Evolutionary conservation across 352 stramenopile genomes (phyloP).

Genomic region (Globisporangium ultimum): DNA sequence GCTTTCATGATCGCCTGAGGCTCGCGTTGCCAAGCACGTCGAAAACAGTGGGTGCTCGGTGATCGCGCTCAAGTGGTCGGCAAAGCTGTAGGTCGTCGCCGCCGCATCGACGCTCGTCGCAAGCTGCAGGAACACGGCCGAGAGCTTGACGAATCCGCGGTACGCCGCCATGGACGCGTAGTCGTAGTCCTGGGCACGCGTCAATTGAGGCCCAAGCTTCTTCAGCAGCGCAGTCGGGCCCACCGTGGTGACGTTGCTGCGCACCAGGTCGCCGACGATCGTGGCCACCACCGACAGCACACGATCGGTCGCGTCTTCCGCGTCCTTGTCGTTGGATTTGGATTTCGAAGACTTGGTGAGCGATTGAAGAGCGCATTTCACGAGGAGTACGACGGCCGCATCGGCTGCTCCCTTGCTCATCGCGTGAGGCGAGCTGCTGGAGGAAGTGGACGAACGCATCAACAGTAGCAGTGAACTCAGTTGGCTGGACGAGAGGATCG

Average conservation of each 20-base stretch:
- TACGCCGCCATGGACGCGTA: slow-evolving; percentile 17
- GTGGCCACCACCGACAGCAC: slow-evolving; percentile 5
- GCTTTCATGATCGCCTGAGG: background rate
- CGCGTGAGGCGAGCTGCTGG: background rate
- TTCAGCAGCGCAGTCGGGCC: slow-evolving; percentile 12
- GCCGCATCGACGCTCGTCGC: slow-evolving; percentile 14
- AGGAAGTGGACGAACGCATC: slow-evolving; percentile 11
- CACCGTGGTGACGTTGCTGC: background rate
- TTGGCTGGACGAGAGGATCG: slow-evolving; percentile 25
- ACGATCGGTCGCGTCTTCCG: background rate
- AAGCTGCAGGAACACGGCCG: slow-evolving; percentile 28
- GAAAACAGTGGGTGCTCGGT: slow-evolving; percentile 28
- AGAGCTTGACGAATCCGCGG: slow-evolving; percentile 32
- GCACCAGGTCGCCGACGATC: slow-evolving; percentile 7
- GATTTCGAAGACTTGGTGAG: slow-evolving; percentile 7
- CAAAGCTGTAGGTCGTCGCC: slow-evolving; percentile 28
- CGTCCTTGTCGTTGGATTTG: background rate
- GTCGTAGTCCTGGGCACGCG: slow-evolving; percentile 18
- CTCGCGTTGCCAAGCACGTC: slow-evolving; percentile 18
- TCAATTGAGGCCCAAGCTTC: slow-evolving; percentile 20
- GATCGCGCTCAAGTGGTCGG: slow-evolving; percentile 27
- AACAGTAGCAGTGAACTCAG: slow-evolving; percentile 34
- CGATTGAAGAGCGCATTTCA: slow-evolving; percentile 14
- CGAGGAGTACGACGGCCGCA: slow-evolving; percentile 10
- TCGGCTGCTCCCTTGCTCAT: slow-evolving; percentile 6